phyloP scores from a whole-genome alignment of 192 early-diverging fungal genomes.

The Coemansia sp. region DNA sequence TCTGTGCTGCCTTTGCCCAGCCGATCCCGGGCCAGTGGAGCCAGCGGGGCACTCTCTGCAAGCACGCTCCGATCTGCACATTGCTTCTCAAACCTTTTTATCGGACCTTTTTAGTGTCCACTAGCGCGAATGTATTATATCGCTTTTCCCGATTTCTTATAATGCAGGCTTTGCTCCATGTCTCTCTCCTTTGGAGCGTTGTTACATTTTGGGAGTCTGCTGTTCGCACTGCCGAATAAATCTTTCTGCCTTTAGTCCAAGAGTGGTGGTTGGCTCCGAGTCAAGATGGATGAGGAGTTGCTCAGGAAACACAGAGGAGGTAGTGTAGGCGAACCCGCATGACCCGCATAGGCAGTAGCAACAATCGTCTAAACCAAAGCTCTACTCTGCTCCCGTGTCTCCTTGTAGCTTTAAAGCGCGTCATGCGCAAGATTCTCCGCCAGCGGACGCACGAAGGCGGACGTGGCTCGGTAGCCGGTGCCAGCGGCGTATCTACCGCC shows the following conservation, averaged over 20 bases:
- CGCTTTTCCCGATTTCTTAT: conserved; percentile 16
- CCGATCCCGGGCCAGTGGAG: background rate
- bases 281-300: background rate
- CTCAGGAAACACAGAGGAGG: background rate
- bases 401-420: conserved; percentile 35
- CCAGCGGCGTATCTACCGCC: background rate
- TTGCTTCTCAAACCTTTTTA: conserved; percentile 1
- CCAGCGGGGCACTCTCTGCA: background rate
- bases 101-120: background rate
- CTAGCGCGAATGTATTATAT: conserved; percentile 54
- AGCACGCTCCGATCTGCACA: background rate
- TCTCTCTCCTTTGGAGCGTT: background rate
- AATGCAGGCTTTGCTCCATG: background rate
- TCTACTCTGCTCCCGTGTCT: background rate
- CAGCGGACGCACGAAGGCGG: conserved; percentile 9
- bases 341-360: background rate
- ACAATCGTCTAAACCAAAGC: background rate
- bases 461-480: background rate
- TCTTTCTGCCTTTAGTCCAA: background rate
- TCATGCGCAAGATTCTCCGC: conserved; percentile 32
- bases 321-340: background rate
- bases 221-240: background rate
- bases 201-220: background rate
- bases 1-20: background rate
- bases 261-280: background rate